These are phyloP conservation scores for Podila minutissima DNA, from an alignment of 192 early-diverging fungal species.

Conservation along the genomic window DNA sequence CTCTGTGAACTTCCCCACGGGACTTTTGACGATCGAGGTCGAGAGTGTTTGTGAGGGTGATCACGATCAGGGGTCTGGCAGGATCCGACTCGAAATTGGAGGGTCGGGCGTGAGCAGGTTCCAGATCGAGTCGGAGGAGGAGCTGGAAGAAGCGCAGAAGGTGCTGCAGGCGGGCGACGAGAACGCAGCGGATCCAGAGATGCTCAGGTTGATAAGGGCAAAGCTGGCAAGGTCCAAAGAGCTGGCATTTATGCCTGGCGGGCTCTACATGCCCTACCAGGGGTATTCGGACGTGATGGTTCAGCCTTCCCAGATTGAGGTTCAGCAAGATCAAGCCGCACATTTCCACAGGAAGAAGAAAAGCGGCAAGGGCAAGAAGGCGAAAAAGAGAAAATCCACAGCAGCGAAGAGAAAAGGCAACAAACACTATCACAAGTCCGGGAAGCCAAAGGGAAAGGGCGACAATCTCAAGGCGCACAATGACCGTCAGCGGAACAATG, in stretches of 20 bases:
- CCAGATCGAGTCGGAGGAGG: slow-evolving; percentile 26
- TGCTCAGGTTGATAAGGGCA: slow-evolving; percentile 11
- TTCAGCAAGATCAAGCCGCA: not conserved
- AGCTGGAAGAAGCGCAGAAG: not conserved
- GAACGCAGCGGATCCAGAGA: not conserved
- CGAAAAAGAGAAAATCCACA: not conserved
- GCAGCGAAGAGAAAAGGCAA: not conserved
- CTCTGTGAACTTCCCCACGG: slow-evolving; percentile 42
- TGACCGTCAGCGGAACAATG: not conserved
- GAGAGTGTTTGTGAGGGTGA: slow-evolving; percentile 34
- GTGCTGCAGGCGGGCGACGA: not conserved
- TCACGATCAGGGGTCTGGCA: not conserved
- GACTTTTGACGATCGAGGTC: slow-evolving; percentile 33
- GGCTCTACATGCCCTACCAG: slow-evolving; percentile 38
- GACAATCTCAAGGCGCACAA: not conserved
- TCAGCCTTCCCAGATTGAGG: not conserved
- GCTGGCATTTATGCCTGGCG: slow-evolving; percentile 42
- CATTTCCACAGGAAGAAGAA: not conserved
- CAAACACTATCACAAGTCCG: not conserved
- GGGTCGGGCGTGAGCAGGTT: slow-evolving; percentile 19
- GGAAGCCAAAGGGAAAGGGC: not conserved
- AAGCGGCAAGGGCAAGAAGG: not conserved
- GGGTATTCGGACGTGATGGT: slow-evolving; percentile 30
- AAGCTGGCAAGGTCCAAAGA: slow-evolving; percentile 18
- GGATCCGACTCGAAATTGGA: slow-evolving; percentile 28